Conservation (phyloP, 1,284 basidiomycete genomes). For the Inonotus obliquus region DNA sequence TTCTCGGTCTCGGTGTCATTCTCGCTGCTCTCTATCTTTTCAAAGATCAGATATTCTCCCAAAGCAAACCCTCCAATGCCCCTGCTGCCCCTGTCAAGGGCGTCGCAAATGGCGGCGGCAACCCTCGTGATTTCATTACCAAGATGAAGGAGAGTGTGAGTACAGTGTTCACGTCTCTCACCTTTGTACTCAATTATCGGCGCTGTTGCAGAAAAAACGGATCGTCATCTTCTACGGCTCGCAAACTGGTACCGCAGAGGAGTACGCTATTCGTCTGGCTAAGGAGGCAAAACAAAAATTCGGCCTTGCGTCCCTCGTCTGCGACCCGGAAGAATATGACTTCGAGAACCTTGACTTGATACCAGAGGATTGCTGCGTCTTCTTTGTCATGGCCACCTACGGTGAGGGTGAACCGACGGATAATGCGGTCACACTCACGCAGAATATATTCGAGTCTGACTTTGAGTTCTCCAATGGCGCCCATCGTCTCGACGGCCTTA, state of each 20-base stretch:
- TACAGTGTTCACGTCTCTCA: neutral
- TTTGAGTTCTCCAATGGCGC: conserved; percentile 84
- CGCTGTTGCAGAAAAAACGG: conserved; percentile 75
- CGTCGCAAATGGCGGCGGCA: conserved; percentile 58
- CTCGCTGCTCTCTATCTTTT: conserved; percentile 76
- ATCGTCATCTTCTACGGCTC: conserved; percentile 95
- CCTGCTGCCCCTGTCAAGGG: conserved; percentile 42
- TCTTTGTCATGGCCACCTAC: conserved; percentile 98
- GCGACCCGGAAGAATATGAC: conserved; percentile 96
- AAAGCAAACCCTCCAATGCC: conserved; percentile 53
- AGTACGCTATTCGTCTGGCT: conserved; percentile 89
- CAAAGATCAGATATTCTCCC: conserved; percentile 66
- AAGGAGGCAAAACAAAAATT: conserved; percentile 95
- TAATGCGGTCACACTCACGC: conserved; percentile 94
- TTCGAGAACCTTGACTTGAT: conserved; percentile 93
- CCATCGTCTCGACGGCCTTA: conserved; percentile 78
- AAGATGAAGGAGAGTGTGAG: conserved; percentile 89
- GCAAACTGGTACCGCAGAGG: conserved; percentile 95
- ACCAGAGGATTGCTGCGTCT: conserved; percentile 79
- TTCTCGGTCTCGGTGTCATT: conserved; percentile 65
- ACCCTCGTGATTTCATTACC: conserved; percentile 84
- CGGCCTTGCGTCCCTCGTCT: conserved; percentile 88
- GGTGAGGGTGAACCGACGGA: conserved; percentile 99
- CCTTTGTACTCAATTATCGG: neutral
- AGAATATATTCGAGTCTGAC: conserved; percentile 82